Conservation (phyloP, 2,329 filamentous ascomycete genomes). For the Clarireedia paspali region DNA sequence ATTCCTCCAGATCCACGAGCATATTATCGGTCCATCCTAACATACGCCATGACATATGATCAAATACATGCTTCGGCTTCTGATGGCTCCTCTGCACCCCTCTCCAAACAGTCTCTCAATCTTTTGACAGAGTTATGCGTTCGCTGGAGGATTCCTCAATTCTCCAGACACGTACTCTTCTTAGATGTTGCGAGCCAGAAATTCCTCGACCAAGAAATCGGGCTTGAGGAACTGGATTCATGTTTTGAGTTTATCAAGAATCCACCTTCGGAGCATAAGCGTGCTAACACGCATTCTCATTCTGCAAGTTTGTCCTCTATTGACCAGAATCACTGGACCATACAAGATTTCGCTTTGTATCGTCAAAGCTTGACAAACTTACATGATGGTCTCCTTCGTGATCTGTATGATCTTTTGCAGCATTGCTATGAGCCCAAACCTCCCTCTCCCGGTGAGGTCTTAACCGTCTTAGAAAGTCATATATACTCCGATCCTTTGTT, state of each 20-base stretch:
- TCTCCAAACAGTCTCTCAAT: slow-evolving; percentile 76
- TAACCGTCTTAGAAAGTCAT: slow-evolving; percentile 73
- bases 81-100: slow-evolving; percentile 38
- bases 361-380: slow-evolving; percentile 66
- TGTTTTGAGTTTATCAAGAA: slow-evolving; percentile 78
- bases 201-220: slow-evolving; percentile 75
- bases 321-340: slow-evolving; percentile 56
- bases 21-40: slow-evolving; percentile 76
- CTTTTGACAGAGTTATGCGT: slow-evolving; percentile 77
- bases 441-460: slow-evolving; percentile 68
- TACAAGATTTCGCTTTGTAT: slow-evolving; percentile 62
- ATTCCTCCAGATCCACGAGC: slow-evolving; percentile 78
- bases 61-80: slow-evolving; percentile 44
- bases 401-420: slow-evolving; percentile 81
- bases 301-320: slow-evolving; percentile 43
- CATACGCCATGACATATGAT: slow-evolving; percentile 64
- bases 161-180: slow-evolving; percentile 70
- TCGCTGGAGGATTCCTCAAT: slow-evolving; percentile 83
- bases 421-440: slow-evolving; percentile 85
- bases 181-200: slow-evolving; percentile 80
- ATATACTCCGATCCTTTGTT: slow-evolving; percentile 75
- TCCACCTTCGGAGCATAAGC: slow-evolving; percentile 55
- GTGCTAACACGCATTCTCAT: slow-evolving; percentile 26
- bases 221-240: slow-evolving; percentile 72
- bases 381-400: slow-evolving; percentile 75